Evolutionary conservation across 257 asterid genomes (phyloP).

Genomic region (Ligustrum vulgare): DNA sequence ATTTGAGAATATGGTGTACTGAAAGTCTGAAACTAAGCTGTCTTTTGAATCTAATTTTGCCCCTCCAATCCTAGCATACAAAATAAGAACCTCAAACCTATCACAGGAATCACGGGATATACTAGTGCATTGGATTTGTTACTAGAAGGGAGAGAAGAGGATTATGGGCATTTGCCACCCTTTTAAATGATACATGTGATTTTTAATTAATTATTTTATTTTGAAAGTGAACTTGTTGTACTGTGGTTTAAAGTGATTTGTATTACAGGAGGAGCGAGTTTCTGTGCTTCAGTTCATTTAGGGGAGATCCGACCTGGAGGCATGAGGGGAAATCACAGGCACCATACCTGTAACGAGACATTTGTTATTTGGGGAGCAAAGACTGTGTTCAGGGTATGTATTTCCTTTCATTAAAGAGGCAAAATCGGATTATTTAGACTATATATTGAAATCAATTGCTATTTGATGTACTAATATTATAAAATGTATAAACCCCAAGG

Average conservation of each 20-base stretch:
- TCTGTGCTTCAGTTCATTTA: conserved; percentile 68
- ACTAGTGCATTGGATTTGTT: not conserved
- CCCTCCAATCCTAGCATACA: not conserved
- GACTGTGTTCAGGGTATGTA: conserved; percentile 78
- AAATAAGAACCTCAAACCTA: not conserved
- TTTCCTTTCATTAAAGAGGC: conserved; percentile 17
- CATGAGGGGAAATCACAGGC: conserved; percentile 90
- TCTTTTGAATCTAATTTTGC: not conserved
- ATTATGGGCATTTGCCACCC: not conserved
- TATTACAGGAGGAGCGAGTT: conserved; percentile 74
- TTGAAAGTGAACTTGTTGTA: not conserved
- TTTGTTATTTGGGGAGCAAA: conserved; percentile 95
- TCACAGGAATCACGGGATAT: not conserved
- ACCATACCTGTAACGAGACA: conserved; percentile 86
- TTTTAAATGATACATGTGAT: not conserved
- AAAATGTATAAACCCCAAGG: not conserved
- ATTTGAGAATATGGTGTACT: not conserved
- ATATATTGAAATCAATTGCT: conserved; percentile 23
- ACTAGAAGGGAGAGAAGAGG: not conserved
- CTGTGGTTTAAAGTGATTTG: conserved; percentile 5
- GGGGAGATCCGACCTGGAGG: conserved; percentile 85
- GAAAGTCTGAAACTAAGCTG: not conserved
- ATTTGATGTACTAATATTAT: not conserved
- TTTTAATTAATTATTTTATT: not conserved
- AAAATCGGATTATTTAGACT: not conserved